A percentile compares a stretch with the other conserved stretches of the same genome.
These are phyloP conservation scores for Geotrichum candidum DNA, from an alignment of 1,139 yeast species.

Conservation along the genomic window DNA sequence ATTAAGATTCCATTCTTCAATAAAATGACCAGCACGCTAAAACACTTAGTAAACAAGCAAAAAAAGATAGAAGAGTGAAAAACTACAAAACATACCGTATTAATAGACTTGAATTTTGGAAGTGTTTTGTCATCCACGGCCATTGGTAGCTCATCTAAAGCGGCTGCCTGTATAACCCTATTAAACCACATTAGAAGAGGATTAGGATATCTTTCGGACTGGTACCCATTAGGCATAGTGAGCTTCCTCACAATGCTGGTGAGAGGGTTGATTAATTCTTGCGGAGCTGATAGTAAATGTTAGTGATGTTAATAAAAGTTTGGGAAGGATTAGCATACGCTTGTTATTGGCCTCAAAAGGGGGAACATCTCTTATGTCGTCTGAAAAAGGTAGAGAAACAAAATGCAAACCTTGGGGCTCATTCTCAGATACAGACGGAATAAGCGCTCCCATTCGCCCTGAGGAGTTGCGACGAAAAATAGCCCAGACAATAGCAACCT, in stretches of 20 bases:
- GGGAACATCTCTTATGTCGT: constrained; percentile 36
- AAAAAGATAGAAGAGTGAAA: background rate
- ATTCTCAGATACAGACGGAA: constrained; percentile 42
- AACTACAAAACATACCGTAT: constrained; percentile 18
- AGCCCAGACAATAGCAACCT: constrained; percentile 71
- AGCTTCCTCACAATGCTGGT: constrained; percentile 40
- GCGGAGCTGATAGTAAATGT: constrained; percentile 25
- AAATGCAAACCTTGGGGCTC: constrained; percentile 35
- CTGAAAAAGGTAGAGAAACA: constrained; percentile 37
- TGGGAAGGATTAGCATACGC: background rate
- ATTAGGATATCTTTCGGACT: constrained; percentile 56
- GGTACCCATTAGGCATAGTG: constrained; percentile 44
- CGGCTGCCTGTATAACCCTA: constrained; percentile 56
- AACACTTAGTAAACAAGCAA: background rate
- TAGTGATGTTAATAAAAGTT: background rate
- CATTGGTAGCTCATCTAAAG: constrained; percentile 48
- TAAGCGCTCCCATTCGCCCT: constrained; percentile 56
- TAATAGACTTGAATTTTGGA: constrained; percentile 35
- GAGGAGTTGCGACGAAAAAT: constrained; percentile 48
- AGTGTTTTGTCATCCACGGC: constrained; percentile 32
- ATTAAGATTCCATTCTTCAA: constrained; percentile 20
- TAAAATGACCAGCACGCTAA: constrained; percentile 21
- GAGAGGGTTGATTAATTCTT: constrained; percentile 35
- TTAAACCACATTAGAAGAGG: constrained; percentile 67
- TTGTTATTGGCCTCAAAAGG: background rate